Percentiles rank a stretch among this genome's conserved stretches.
Evolutionary conservation across 352 stramenopile species (phyloP).

Genomic region (Pythium aphanidermatum): DNA sequence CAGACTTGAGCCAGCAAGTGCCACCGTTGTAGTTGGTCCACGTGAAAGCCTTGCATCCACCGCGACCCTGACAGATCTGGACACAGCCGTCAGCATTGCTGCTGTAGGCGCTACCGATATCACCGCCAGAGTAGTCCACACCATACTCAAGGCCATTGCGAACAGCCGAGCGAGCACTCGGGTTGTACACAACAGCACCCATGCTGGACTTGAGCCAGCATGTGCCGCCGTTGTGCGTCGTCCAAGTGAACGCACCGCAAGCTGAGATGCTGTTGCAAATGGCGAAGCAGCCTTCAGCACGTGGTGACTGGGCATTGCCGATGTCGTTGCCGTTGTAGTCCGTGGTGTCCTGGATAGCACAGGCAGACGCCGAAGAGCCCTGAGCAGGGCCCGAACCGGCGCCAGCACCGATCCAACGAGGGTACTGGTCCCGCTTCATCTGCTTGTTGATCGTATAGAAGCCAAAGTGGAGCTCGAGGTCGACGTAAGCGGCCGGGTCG

Average conservation of each 20-base stretch:
- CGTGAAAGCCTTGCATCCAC: conserved; percentile 3
- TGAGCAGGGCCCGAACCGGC: too few relatives aligned
- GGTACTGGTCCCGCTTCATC: conserved; percentile 20
- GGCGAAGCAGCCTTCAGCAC: neutral
- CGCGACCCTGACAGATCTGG: too few relatives aligned
- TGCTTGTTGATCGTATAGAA: conserved; percentile 20
- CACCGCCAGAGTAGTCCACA: conserved; percentile 2
- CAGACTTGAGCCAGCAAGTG: conserved; percentile 14
- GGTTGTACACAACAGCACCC: neutral
- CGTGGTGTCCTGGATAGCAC: neutral
- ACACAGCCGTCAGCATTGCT: too few relatives aligned
- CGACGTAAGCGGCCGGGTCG: conserved; percentile 8
- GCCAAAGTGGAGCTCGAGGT: conserved; percentile 27
- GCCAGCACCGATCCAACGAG: too few relatives aligned
- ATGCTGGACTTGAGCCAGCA: conserved; percentile 16
- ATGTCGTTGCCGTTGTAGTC: conserved; percentile 4
- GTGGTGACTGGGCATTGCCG: neutral
- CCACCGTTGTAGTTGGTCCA: conserved; percentile 16
- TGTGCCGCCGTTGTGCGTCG: conserved; percentile 14
- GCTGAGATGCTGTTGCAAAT: neutral
- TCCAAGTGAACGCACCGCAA: conserved; percentile 14
- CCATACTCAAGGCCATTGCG: neutral
- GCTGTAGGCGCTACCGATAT: conserved; percentile 4
- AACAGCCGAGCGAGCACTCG: neutral
- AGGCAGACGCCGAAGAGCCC: too few relatives aligned